Conservation (phyloP, 371 early-diverging fungal genomes). For the Apophysomyces elegans region DNA sequence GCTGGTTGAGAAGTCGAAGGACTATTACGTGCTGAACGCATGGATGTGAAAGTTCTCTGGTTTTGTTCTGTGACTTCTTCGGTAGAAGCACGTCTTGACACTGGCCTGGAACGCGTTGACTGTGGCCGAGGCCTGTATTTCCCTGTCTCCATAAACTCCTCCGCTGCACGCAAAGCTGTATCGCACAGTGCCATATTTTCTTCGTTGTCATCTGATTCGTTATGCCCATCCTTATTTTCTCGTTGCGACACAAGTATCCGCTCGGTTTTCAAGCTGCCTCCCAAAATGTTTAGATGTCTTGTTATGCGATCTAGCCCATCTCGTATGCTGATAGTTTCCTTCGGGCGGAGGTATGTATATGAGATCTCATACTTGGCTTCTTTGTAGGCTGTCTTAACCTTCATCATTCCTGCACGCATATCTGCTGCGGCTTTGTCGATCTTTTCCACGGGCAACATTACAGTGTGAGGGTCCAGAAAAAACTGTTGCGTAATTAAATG, state of each 20-base stretch:
- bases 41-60: conserved; percentile 41
- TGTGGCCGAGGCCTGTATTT: conserved; percentile 17
- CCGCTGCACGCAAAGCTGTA: conserved; percentile 35
- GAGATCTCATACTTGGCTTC: conserved; percentile 58
- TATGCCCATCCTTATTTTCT: conserved; percentile 10
- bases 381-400: conserved; percentile 49
- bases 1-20: neutral
- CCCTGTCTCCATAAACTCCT: conserved; percentile 21
- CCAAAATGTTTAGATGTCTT: conserved; percentile 47
- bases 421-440: conserved; percentile 37
- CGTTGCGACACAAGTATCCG: conserved; percentile 33
- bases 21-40: conserved; percentile 4
- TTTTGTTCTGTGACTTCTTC: conserved; percentile 26
- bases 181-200: conserved; percentile 32
- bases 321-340: conserved; percentile 37
- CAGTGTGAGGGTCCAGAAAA: conserved; percentile 47
- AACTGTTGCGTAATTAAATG: conserved; percentile 50
- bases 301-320: conserved; percentile 47
- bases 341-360: conserved; percentile 44
- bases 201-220: conserved; percentile 16
- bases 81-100: conserved; percentile 16
- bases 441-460: conserved; percentile 31
- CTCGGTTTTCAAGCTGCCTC: conserved; percentile 48
- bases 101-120: conserved; percentile 13
- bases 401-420: conserved; percentile 49